These are phyloP conservation scores for Aphanocladium album DNA, from an alignment of 2,329 filamentous ascomycete genomes.

Conservation along the genomic window DNA sequence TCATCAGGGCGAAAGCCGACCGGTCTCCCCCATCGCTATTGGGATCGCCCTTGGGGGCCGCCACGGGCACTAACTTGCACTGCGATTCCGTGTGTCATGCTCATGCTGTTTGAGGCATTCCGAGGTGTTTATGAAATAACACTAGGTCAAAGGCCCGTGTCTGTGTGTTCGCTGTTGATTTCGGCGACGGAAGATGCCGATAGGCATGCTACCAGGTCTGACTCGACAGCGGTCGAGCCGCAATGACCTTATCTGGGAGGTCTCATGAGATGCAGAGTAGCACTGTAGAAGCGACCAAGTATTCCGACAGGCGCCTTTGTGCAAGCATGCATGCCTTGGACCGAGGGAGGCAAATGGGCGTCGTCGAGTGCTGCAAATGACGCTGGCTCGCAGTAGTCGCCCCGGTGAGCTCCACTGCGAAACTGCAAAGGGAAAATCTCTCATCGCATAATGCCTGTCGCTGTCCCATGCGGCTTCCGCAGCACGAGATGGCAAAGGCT, in stretches of 20 bases:
- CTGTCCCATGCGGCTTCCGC: background rate
- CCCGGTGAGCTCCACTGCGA: conserved; percentile 1
- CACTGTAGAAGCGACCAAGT: background rate
- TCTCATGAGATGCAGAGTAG: background rate
- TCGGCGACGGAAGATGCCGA: background rate
- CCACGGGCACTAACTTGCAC: conserved; percentile 3
- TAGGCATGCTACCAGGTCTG: background rate
- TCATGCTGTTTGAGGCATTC: background rate
- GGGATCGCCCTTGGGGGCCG: conserved; percentile 6
- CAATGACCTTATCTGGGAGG: background rate
- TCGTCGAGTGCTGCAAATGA: background rate
- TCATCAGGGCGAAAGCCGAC: conserved; percentile 6
- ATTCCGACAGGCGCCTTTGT: background rate
- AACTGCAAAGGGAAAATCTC: background rate
- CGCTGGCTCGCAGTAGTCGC: background rate
- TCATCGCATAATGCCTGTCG: background rate
- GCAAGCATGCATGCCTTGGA: background rate
- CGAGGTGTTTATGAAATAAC: background rate
- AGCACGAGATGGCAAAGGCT: background rate
- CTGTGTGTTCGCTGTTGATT: background rate
- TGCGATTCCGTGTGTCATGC: background rate
- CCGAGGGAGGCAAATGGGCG: background rate
- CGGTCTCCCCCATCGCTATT: conserved; percentile 9
- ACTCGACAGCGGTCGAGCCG: background rate
- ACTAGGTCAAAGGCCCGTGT: background rate